These are phyloP conservation scores for Apiosordaria backusii DNA, from an alignment of 495 filamentous ascomycete species.

Conservation along the genomic window DNA sequence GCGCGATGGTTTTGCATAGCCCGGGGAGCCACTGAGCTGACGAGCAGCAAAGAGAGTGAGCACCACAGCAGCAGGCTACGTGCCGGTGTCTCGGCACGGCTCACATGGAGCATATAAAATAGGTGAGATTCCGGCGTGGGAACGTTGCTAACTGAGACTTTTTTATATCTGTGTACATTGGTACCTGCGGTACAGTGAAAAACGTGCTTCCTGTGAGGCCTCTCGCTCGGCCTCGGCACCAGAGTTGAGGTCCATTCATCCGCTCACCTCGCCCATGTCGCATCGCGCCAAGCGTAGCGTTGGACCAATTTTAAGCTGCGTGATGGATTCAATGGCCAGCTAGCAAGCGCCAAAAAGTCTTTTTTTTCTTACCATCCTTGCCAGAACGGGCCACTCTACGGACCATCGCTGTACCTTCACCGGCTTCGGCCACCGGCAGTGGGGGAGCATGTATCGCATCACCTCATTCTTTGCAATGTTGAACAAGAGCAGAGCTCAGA, in stretches of 20 bases:
- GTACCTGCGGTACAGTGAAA: not conserved
- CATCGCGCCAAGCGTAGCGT: not conserved
- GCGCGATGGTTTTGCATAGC: constrained; percentile 3
- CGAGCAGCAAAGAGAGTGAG: not conserved
- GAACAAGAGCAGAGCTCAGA: not conserved
- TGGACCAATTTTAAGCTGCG: not conserved
- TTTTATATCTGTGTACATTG: not conserved
- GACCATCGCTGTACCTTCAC: not conserved
- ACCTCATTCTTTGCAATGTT: not conserved
- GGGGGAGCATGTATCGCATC: not conserved
- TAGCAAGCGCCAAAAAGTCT: not conserved
- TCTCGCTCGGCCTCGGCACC: not conserved
- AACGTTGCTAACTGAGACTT: not conserved
- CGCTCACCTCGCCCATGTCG: not conserved
- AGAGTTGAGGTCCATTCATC: not conserved
- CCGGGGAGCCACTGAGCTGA: constrained; percentile 4
- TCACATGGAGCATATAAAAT: not conserved
- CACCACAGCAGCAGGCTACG: not conserved
- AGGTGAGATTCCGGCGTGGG: not conserved
- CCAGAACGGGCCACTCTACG: not conserved
- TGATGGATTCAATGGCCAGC: not conserved
- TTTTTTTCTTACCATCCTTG: not conserved
- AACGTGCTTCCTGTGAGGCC: not conserved
- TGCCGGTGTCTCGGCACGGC: not conserved
- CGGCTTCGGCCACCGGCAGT: not conserved